Conservation (phyloP, 1,284 basidiomycete genomes). For the Phellopilus nigrolimitatus region DNA sequence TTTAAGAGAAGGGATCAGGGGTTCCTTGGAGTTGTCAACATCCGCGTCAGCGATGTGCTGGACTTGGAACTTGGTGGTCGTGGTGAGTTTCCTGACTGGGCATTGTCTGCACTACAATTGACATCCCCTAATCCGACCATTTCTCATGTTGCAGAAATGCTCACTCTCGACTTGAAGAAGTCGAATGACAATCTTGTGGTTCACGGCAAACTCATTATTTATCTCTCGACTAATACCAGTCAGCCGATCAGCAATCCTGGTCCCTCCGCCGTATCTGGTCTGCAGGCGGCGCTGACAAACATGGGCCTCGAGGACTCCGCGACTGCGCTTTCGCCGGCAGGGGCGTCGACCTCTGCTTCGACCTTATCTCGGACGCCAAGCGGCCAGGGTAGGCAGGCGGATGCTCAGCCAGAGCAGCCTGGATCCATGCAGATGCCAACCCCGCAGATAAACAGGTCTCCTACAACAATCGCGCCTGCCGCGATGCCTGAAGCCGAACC, state of each 20-base stretch:
- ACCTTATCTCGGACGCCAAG: constrained; percentile 48
- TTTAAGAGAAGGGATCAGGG: constrained; percentile 95
- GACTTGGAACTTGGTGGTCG: constrained; percentile 88
- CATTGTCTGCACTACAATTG: not conserved
- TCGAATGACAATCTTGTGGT: constrained; percentile 87
- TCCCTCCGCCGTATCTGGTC: constrained; percentile 55
- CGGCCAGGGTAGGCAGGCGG: constrained; percentile 37
- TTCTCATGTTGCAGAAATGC: constrained; percentile 61
- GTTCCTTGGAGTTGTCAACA: constrained; percentile 91
- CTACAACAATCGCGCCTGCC: constrained; percentile 27
- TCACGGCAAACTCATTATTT: constrained; percentile 87
- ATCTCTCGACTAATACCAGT: constrained; percentile 78
- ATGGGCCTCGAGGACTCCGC: constrained; percentile 54
- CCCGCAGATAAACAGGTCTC: constrained; percentile 30
- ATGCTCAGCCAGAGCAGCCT: constrained; percentile 35
- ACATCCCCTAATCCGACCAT: constrained; percentile 4
- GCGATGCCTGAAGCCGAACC: constrained; percentile 34
- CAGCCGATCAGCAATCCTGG: constrained; percentile 75
- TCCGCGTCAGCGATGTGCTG: constrained; percentile 84
- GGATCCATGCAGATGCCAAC: constrained; percentile 34
- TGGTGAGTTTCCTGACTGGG: constrained; percentile 46
- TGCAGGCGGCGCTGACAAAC: constrained; percentile 51
- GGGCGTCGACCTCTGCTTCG: constrained; percentile 27
- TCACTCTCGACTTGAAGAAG: constrained; percentile 85
- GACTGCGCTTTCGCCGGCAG: constrained; percentile 42